These are phyloP conservation scores for Colletotrichum sp. DNA, from an alignment of 2,329 filamentous ascomycete species.

Conservation along the genomic window DNA sequence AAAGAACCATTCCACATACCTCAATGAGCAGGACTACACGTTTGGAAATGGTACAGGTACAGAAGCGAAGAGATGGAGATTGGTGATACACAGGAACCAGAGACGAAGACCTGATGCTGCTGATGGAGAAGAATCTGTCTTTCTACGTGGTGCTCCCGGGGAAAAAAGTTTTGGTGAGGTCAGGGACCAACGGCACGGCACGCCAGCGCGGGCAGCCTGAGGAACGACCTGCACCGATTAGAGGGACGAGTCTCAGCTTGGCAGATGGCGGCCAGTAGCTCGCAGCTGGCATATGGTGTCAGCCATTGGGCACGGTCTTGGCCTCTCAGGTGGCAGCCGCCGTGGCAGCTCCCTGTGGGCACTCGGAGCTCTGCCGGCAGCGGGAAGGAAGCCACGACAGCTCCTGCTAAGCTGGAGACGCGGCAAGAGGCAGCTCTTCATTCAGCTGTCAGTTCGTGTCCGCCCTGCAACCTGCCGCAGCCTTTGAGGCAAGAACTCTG, in stretches of 20 bases:
- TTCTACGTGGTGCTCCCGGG: background rate
- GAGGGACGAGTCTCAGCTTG: background rate
- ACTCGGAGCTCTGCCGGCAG: background rate
- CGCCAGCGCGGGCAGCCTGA: slow-evolving; percentile 2
- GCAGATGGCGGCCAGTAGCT: background rate
- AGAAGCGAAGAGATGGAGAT: slow-evolving; percentile 45
- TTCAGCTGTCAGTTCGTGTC: background rate
- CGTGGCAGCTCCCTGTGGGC: background rate
- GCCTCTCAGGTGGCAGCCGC: background rate
- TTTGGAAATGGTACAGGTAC: background rate
- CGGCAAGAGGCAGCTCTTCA: background rate
- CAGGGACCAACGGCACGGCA: slow-evolving; percentile 3
- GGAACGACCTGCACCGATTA: slow-evolving; percentile 3
- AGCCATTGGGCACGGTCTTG: too few relatives aligned
- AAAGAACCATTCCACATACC: slow-evolving; percentile 10
- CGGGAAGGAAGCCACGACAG: background rate
- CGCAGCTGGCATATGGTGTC: background rate
- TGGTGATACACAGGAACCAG: slow-evolving; percentile 18
- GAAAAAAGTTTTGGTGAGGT: slow-evolving; percentile 22
- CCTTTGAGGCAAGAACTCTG: background rate
- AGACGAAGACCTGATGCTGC: background rate
- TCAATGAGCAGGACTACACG: slow-evolving; percentile 18
- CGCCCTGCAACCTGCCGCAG: background rate
- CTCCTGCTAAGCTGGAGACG: background rate
- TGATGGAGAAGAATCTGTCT: background rate